Evolutionary conservation across 2,329 filamentous ascomycete species (phyloP), one percentile per base, ranked within the genome.

Genomic region (Drechslerella coelobrocha): DNA sequence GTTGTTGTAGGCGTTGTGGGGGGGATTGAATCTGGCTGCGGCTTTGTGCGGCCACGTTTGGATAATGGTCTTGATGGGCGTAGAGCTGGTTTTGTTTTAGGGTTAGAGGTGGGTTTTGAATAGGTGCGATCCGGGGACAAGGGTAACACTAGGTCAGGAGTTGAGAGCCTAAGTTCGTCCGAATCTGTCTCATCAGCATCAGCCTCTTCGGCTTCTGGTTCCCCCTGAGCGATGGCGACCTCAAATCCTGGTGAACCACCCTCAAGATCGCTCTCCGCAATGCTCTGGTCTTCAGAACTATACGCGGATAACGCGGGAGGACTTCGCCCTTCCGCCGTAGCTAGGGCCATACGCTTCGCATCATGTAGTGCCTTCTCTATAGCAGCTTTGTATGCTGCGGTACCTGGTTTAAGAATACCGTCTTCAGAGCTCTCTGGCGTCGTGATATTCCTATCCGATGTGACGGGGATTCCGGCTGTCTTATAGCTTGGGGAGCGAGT

Each of bases 261-360:
- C 12, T 62, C 52, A 9, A 48, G 45, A 17, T 69, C 57, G 27
- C 51, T 62, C 50, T 34, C 57, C 8, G 17, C 57, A 7, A 43
- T 31, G 39, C 57, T 69, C n/a, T 61, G 52, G 10, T 57, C 65
- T 19, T 62, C 57, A 2, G 65, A 69, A 34, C 57, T 69, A 39
- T 69, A 69, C 1, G 53, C 57, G 8, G 65, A 69, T 14, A 57
- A 21, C 3, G 65, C 56, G 59, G 65, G 57, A 4, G 65, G 65
- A 26, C 65, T 69, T 19, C 65, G 43, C 21, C 65, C 65, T 43
- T 69, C 65, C 47, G 65, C 65, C 12, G 57, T 31, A 24, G 65
- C 65, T 50, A 69, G 57, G 14, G 65, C 65, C 57, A 54, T 62
- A 24, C 65, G 65, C 45, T 69, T 62, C 21, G 65, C 65, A 54